Base-by-base conservation (phyloP, 2,329 filamentous ascomycete species). In the Apiospora aurea region DNA sequence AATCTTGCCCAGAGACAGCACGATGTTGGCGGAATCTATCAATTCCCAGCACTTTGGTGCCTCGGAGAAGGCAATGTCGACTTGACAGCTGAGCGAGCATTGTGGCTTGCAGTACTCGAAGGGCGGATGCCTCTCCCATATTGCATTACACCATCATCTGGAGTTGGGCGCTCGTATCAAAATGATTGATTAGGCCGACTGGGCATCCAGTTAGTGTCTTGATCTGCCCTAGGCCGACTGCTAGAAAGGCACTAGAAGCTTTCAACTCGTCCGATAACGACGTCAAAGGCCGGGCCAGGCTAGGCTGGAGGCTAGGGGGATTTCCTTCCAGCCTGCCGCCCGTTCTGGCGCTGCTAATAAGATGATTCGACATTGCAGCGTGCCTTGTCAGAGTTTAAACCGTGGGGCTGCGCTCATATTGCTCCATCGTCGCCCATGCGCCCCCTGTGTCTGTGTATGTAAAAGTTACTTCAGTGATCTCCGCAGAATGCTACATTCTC, bases 361-460 rank as follows among this genome's bases (percentile, higher is more conserved):
- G 29, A 64, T 38, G 57, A 64, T 64, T 41, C 41, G 57, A 38
- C 57, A 64, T 64, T 64, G 57, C 57, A 41, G 57, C 57, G 16
- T 38, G 34, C 57, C 57, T 64, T 64, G 57, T 41, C 34, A 64
- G 57, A 64, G 57, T 64, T 41, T 64, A 64, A 64, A n/a, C 29
- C 57, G 57, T 64, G 57, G 57, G 34, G 57, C 57, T 51, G 8
- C 47, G 29, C 26, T 57, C n/a, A 43, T 43, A 43, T 43, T 41
- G 41, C 8, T 43, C 41, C 44, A 46, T 46, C 44, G 11, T 64
- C 18, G 29, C 8, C 29, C 53, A 38, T 18, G 29, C 10, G 29
- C n/a, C 49, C 14, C 18, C 13, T 46, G 18, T 13, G n/a, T 13
- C 2, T 38, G 7, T 41, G 57, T 64, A 64, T 13, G 57, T 64